These are phyloP conservation scores for Cucurbita pepo DNA, from an alignment of 306 rosid species.

Conservation along the genomic window DNA sequence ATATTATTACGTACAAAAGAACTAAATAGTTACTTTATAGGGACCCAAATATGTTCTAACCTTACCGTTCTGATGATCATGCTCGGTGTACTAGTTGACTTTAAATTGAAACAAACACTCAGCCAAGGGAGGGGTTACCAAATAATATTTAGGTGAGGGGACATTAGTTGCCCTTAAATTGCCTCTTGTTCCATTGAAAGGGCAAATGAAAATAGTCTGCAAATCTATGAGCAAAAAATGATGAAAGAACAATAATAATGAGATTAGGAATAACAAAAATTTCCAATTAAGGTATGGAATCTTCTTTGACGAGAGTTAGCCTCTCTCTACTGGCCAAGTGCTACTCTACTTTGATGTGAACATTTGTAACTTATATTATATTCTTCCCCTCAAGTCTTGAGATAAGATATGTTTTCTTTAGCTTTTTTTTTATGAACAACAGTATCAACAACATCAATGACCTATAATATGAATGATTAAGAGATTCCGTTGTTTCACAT, in stretches of 20 bases:
- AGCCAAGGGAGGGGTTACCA: background rate
- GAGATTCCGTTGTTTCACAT: background rate
- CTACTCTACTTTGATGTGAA: background rate
- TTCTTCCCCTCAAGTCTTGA: background rate
- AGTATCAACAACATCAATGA: background rate
- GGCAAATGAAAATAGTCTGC: constrained; percentile 1
- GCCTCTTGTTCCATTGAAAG: constrained; percentile 7
- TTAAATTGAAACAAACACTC: background rate
- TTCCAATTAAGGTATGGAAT: background rate
- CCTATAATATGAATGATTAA: background rate
- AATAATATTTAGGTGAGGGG: background rate
- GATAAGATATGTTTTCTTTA: background rate
- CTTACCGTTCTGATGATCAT: no score
- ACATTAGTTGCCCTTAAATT: background rate
- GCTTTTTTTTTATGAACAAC: background rate
- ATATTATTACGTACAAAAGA: no score
- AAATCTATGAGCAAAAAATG: background rate
- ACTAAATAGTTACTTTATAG: no score
- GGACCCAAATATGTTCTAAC: no score
- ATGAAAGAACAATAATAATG: background rate
- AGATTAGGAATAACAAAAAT: constrained; percentile 1
- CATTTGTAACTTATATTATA: background rate
- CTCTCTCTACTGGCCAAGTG: background rate
- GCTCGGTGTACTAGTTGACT: background rate
- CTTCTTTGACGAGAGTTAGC: background rate